Conservation (phyloP, 208 protist genomes). For the Acanthamoeba castellanii region DNA sequence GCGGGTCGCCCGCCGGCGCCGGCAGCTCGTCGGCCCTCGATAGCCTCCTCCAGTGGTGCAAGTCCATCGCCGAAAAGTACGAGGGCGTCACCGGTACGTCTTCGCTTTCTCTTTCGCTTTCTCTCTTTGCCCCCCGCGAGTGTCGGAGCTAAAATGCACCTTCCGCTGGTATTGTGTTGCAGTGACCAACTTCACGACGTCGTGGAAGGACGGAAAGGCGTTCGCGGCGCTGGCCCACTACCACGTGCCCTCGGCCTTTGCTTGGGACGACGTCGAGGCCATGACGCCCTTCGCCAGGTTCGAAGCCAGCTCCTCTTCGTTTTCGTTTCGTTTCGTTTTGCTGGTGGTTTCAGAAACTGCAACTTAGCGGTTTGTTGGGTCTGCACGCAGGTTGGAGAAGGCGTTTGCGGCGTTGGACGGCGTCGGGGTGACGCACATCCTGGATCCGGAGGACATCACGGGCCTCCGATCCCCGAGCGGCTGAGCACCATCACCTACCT, state of each 20-base stretch:
- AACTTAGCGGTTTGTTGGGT: no score
- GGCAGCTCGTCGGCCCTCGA: neutral
- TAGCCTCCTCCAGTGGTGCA: constrained; percentile 13
- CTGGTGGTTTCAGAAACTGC: no score
- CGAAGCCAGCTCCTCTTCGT: neutral
- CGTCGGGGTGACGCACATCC: constrained; percentile 44
- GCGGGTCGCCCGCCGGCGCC: neutral
- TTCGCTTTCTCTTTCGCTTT: neutral
- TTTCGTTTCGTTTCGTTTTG: neutral
- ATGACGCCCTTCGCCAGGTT: neutral
- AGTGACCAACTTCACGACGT: constrained; percentile 66
- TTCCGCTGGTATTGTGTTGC: neutral
- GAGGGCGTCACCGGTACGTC: constrained; percentile 5
- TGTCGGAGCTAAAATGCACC: neutral
- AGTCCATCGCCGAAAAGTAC: constrained; percentile 49
- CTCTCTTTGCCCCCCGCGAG: neutral
- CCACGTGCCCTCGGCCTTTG: neutral
- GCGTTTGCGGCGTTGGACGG: constrained; percentile 54
- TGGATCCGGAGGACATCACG: constrained; percentile 76
- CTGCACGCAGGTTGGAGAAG: constrained; percentile 61
- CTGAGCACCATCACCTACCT: constrained; percentile 77
- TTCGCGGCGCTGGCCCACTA: constrained; percentile 33
- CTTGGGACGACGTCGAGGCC: neutral
- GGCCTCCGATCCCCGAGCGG: constrained; percentile 71
- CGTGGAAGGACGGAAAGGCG: constrained; percentile 60